Evolutionary conservation across 371 early-diverging fungal genomes (phyloP), one percentile per base, ranked within the genome.

Genomic region (Mucor saturninus): DNA sequence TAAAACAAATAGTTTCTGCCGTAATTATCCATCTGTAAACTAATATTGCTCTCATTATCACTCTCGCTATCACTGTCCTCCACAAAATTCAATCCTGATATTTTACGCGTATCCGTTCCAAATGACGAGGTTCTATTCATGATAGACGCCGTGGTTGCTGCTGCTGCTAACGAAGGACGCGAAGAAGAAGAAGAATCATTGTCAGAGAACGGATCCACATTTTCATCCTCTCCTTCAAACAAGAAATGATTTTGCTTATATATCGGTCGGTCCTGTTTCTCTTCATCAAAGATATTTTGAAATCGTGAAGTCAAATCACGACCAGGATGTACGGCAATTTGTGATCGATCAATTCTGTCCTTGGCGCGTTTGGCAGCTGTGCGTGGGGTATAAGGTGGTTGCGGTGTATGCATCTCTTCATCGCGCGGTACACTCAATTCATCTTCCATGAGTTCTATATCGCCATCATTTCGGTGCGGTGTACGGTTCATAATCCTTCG

Each of bases 401-500:
- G n/a, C 13, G 45, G 45, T 54, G 21, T 21, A 21, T 59, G 46
- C 21, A 13, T 37, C 3, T 29, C 10, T 43, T 46, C 46, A 46
- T 46, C 46, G 21, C 46, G 28, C 15, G 29, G 15, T 28, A 43
- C 45, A 15, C 30, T 51, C 35, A 32, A 59, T 29, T 46, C 54
- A 5, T 40, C 59, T 46, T 26, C 52, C 31, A 13, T 14, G 10
- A 42, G 13, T 13, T 40, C 38, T 9, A 46, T 54, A 2, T 42
- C 29, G 6, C 39, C 53, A 9, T 53, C 45, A 6, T 53, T 53
- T 15, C 59, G 48, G 4, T 59, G 54, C 3, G 59, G 59, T 13
- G 54, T 54, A 21, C 21, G 37, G 14, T 64, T 45, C 54, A 54
- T 64, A 11, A 64, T 59, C 59, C 59, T 64, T 54, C 53, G 53